Percentiles rank a stretch among this genome's conserved stretches.
Evolutionary conservation across 116 monocot species (phyloP).

Genomic region (Iris pallida): DNA sequence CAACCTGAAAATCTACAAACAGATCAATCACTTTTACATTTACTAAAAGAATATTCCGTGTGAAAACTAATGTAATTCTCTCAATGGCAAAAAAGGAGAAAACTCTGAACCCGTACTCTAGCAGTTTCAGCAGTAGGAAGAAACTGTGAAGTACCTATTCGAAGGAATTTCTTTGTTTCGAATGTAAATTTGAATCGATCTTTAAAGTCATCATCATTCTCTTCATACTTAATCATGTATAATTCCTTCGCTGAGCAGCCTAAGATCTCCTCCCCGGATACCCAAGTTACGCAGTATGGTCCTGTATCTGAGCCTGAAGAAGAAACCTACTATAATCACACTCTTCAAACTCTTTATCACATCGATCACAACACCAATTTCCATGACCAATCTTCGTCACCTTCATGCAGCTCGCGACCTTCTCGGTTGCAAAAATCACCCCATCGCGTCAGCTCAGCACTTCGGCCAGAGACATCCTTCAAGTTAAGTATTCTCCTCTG

Average conservation of each 20-base stretch:
- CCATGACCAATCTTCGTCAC: slow-evolving; percentile 16
- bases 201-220: slow-evolving; percentile 29
- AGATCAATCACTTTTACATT: no score
- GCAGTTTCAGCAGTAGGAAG: neutral
- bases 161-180: neutral
- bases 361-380: slow-evolving; percentile 19
- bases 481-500: slow-evolving; percentile 33
- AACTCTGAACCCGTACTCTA: no score
- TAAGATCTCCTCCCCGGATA: slow-evolving; percentile 69
- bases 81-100: neutral
- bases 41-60: no score
- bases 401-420: slow-evolving; percentile 32
- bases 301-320: slow-evolving; percentile 81
- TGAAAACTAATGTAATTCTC: neutral
- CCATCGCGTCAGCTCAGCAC: slow-evolving; percentile 44
- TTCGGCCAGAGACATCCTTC: slow-evolving; percentile 45
- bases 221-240: slow-evolving; percentile 49
- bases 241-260: slow-evolving; percentile 70
- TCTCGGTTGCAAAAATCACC: slow-evolving; percentile 37
- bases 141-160: no score
- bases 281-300: slow-evolving; percentile 75
- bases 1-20: no score
- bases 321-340: slow-evolving; percentile 86
- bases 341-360: slow-evolving; percentile 15
- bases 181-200: neutral